Conservation (phyloP, 2,329 filamentous ascomycete genomes). For the Fusarium sp. region DNA sequence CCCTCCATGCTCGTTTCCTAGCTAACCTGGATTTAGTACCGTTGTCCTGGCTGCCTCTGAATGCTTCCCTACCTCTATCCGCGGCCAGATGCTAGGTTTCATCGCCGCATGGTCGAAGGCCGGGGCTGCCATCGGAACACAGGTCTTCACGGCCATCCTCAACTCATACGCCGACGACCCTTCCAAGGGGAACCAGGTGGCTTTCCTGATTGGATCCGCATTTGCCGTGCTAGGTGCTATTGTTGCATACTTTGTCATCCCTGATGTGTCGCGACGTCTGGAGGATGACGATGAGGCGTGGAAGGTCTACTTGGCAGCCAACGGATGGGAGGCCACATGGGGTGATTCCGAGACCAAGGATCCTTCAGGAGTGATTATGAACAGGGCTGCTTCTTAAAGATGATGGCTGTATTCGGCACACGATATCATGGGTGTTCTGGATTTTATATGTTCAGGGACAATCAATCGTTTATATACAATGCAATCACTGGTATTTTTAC, state of each 20-base stretch:
- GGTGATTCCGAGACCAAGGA: constrained; percentile 45
- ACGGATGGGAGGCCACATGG: constrained; percentile 47
- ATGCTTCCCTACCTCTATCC: constrained; percentile 62
- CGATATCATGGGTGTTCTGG: neutral
- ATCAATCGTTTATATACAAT: neutral
- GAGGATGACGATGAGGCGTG: constrained; percentile 48
- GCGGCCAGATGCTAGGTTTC: constrained; percentile 63
- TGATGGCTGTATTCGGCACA: neutral
- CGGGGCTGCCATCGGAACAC: constrained; percentile 62
- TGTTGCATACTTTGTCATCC: constrained; percentile 40
- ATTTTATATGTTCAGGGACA: neutral
- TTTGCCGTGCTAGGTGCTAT: constrained; percentile 60
- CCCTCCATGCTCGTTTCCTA: neutral
- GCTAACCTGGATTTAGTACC: constrained; percentile 41
- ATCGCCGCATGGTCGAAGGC: constrained; percentile 62
- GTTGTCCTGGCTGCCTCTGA: constrained; percentile 57
- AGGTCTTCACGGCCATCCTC: constrained; percentile 65
- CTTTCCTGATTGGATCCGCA: constrained; percentile 63
- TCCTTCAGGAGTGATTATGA: constrained; percentile 32
- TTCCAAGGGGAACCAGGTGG: constrained; percentile 60
- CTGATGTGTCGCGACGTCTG: constrained; percentile 42
- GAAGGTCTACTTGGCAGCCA: constrained; percentile 46
- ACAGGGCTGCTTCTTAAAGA: constrained; percentile 8
- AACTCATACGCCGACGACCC: constrained; percentile 54
- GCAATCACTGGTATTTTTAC: neutral